Base-by-base conservation (phyloP, 2,329 filamentous ascomycete genomes). In the Byssoonygena ceratinophila region DNA sequence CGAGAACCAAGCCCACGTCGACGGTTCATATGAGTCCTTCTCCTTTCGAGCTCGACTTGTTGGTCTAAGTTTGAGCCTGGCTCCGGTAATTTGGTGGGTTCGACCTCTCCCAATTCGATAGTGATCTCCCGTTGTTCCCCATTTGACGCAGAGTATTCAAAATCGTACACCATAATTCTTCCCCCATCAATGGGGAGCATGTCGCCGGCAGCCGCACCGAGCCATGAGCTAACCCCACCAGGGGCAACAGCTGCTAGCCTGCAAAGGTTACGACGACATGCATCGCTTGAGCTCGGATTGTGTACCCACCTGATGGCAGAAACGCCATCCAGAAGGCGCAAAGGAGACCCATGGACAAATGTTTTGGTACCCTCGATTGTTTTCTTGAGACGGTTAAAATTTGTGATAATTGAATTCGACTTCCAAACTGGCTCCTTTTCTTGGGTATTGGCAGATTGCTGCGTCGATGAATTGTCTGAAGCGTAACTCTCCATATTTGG, bases 101-200 rank as follows among this genome's bases (percentile, higher is more conserved):
- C 75, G 22, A 77, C 77, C 29, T 82, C 81, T 9, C 87, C 87
- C 23, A 91, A 80, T 62, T 91, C 86, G 49, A 92, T 83, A 1
- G 76, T 82, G 39, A 86, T 68, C 55, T 84, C 78, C 1, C 67
- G 69, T 52, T 74, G 73, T 40, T 68, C 65, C 2, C 83, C 84
- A 62, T 85, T 72, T 3, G 62, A 67, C 1, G 75, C 60, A 1
- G 75, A 71, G 59, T 85, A 85, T 57, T 83, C 78, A 64, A 91
- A 91, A 64, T 91, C 86, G 41, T 90, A 71, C 7, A 91, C 70
- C 8, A 79, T 77, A 40, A 92, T 72, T 55, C 86, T 78, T 12
- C 86, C 86, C 5, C 86, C 85, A 61, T 91, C 87, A n/a, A 87
- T 77, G 57, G 87, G 86, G 61, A 85, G 79, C 44, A 80, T 81